phyloP scores from a whole-genome alignment of 2,329 filamentous ascomycete genomes.

The Monilinia polystroma region DNA sequence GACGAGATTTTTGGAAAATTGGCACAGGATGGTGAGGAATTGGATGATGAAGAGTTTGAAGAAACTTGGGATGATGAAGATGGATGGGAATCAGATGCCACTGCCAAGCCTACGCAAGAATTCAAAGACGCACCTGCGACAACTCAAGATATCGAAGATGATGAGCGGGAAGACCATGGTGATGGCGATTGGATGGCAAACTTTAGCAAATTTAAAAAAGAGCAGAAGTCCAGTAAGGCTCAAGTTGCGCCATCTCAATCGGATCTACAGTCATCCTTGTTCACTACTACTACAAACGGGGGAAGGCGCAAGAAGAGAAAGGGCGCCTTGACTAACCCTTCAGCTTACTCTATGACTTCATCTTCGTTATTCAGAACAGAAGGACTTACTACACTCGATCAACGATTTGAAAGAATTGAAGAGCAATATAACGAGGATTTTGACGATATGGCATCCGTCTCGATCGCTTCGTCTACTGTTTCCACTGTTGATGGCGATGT shows the following conservation, averaged over 20 bases:
- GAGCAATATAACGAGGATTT: slow-evolving; percentile 70
- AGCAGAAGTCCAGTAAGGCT: slow-evolving; percentile 54
- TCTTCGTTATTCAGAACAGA: slow-evolving; percentile 86
- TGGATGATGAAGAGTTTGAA: slow-evolving; percentile 80
- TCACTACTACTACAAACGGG: slow-evolving; percentile 75
- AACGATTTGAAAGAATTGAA: slow-evolving; percentile 87
- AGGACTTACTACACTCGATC: slow-evolving; percentile 79
- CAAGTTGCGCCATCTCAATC: slow-evolving; percentile 52
- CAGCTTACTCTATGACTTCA: slow-evolving; percentile 88
- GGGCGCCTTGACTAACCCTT: slow-evolving; percentile 84
- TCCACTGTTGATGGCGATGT: slow-evolving; percentile 68
- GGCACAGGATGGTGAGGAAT: slow-evolving; percentile 66
- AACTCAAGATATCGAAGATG: slow-evolving; percentile 49
- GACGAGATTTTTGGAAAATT: slow-evolving; percentile 79
- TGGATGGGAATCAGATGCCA: slow-evolving; percentile 94
- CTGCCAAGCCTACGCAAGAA: slow-evolving; percentile 68
- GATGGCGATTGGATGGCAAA: slow-evolving; percentile 87
- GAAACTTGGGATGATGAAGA: slow-evolving; percentile 57
- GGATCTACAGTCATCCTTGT: slow-evolving; percentile 66
- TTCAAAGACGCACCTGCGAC: slow-evolving; percentile 45
- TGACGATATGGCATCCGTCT: slow-evolving; percentile 60
- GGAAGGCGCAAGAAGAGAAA: slow-evolving; percentile 92
- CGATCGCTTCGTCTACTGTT: slow-evolving; percentile 61
- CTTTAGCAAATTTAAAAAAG: slow-evolving; percentile 92
- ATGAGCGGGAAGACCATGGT: slow-evolving; percentile 57